These are phyloP conservation scores for Cudoniella acicularis DNA, from an alignment of 495 filamentous ascomycete species.

Conservation along the genomic window DNA sequence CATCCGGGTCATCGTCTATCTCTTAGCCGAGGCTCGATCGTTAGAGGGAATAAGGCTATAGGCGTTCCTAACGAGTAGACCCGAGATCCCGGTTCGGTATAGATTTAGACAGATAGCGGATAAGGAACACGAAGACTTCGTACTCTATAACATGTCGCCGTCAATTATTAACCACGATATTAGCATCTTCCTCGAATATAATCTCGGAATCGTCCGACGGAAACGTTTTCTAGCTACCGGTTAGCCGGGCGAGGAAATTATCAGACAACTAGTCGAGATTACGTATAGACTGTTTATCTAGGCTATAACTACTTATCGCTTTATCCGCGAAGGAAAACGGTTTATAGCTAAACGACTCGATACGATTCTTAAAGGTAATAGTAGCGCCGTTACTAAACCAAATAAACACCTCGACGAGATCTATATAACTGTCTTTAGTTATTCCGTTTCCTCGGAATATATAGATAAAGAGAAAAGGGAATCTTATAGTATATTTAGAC, in stretches of 20 bases:
- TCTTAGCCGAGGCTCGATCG: not conserved
- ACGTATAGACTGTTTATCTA: slow-evolving; percentile 10
- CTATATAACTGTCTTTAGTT: slow-evolving; percentile 2
- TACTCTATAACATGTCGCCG: not conserved
- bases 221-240: not conserved
- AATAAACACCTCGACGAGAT: slow-evolving; percentile 3
- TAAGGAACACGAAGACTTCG: not conserved
- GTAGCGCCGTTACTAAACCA: not conserved
- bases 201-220: not conserved
- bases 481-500: not conserved
- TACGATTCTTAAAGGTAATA: not conserved
- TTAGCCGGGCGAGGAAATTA: not conserved
- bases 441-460: not conserved
- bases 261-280: slow-evolving; percentile 6
- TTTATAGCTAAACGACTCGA: not conserved
- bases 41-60: not conserved
- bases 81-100: not conserved
- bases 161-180: not conserved
- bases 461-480: not conserved
- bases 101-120: not conserved
- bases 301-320: slow-evolving; percentile 3
- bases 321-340: slow-evolving; percentile 8
- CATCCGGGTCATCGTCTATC: not conserved
- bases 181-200: not conserved
- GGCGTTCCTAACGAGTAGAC: not conserved